Evolutionary conservation across 768 basidiomycete species (phyloP), one percentile per base, ranked within the genome.

Genomic region (Mrakia blollopis): DNA sequence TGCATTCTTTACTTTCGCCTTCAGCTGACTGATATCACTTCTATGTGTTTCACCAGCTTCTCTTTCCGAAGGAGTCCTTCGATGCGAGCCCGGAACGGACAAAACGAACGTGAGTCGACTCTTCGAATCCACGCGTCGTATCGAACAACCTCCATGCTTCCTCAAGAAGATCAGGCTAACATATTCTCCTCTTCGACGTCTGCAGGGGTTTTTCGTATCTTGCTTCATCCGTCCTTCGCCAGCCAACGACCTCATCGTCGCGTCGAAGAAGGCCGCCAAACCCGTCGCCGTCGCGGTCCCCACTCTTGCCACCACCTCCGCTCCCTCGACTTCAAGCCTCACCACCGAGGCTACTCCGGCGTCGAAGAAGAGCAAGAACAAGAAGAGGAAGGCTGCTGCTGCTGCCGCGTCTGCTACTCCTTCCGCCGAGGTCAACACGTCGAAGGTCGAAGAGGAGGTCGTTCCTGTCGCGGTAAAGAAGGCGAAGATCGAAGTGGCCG

Each of bases 171-270:
- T 41, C 39, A 25, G 9, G 30, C 41, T 10, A 72, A 47, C 52
- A 3, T 0, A 4, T n/a, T 4, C n/a, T 62, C 39, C 11, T 30
- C 39, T 16, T 30, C 39, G 25, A 18, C n/a, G 18, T 18, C 39
- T 47, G 14, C 75, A 76, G 71, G 97, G 97, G 0, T 99, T 99
- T 86, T 99, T 99, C 80, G 95, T 99, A 32, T 90, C 92, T n/a
- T 97, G 92, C 83, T 94, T 98, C 82, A 85, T 93, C n/a, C 78
- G 80, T 16, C 14, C 50, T 2, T 35, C 54, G 35, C 71, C 47
- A 28, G 47, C 71, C 1, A 21, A 10, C 35, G 71, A 50, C 32
- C 35, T 72, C 50, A 60, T 72, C 35, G 30, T 32, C 30, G 71
- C 71, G 35, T 72, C 71, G 30, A 50, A 54, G 32, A 72, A 60